These are phyloP conservation scores for Epichloe sibirici DNA, from an alignment of 2,329 filamentous ascomycete species.

Conservation along the genomic window DNA sequence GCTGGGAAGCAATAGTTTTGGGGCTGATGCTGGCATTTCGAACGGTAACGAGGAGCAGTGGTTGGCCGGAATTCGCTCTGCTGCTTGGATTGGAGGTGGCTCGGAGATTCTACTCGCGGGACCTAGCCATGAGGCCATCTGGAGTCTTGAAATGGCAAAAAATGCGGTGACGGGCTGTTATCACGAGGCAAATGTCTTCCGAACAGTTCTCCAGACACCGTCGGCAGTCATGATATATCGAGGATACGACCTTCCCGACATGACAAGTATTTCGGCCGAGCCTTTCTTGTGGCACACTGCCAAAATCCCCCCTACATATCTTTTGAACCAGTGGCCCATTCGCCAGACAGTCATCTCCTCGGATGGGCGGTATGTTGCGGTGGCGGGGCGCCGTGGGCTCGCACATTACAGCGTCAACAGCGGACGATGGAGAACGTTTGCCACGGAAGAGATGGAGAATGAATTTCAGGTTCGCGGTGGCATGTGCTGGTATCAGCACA, in stretches of 20 bases:
- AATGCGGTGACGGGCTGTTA: constrained; percentile 91
- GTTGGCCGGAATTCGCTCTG: constrained; percentile 67
- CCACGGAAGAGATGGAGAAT: constrained; percentile 68
- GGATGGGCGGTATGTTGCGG: constrained; percentile 86
- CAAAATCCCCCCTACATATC: constrained; percentile 71
- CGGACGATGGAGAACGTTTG: constrained; percentile 90
- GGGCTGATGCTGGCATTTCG: constrained; percentile 51
- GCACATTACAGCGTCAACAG: constrained; percentile 94
- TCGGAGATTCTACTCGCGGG: constrained; percentile 71
- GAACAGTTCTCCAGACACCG: constrained; percentile 79
- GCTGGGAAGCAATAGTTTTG: constrained; percentile 72
- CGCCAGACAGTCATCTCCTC: constrained; percentile 75
- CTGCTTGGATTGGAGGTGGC: constrained; percentile 77
- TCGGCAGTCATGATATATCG: constrained; percentile 84
- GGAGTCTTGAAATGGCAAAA: constrained; percentile 82
- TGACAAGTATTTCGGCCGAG: constrained; percentile 85
- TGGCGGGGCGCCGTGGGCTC: constrained; percentile 85
- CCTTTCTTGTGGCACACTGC: constrained; percentile 91
- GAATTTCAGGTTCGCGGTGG: constrained; percentile 87
- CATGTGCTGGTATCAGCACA: constrained; percentile 98
- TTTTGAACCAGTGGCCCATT: constrained; percentile 90
- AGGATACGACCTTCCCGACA: constrained; percentile 80
- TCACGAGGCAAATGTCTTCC: constrained; percentile 78
- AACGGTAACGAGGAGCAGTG: constrained; percentile 65
- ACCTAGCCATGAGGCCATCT: constrained; percentile 63